A percentile compares a stretch with the other conserved stretches of the same genome.
Conservation (phyloP, 192 early-diverging fungal genomes). For the Diversispora epigaea region DNA sequence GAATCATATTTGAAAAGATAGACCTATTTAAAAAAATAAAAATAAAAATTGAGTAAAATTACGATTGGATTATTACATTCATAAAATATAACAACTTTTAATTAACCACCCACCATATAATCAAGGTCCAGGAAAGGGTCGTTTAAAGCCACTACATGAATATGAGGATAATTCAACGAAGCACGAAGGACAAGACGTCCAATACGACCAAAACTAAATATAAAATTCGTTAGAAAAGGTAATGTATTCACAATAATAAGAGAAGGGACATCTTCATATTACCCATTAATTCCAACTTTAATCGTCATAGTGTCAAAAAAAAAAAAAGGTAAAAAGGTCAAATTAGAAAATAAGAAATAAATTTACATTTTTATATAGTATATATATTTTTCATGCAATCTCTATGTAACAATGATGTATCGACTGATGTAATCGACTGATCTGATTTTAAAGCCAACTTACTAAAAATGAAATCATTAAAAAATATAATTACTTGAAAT, state of each 20-base stretch:
- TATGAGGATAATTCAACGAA: slow-evolving; percentile 66
- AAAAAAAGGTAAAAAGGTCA: neutral
- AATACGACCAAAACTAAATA: slow-evolving; percentile 88
- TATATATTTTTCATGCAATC: neutral
- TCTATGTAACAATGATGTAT: no score
- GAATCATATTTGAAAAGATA: slow-evolving; percentile 99
- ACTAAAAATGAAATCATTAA: no score
- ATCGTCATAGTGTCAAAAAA: slow-evolving; percentile 28
- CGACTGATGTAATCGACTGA: no score
- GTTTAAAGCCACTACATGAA: slow-evolving; percentile 89
- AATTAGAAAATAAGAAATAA: neutral
- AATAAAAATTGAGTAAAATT: slow-evolving; percentile 25
- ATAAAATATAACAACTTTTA: neutral
- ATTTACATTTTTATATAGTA: neutral
- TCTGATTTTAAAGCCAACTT: no score
- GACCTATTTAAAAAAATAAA: slow-evolving; percentile 43
- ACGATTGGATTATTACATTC: neutral
- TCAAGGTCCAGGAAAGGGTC: slow-evolving; percentile 95
- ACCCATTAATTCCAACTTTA: slow-evolving; percentile 66
- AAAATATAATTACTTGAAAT: neutral
- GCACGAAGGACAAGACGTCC: slow-evolving; percentile 96
- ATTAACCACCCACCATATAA: slow-evolving; percentile 74
- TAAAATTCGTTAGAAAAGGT: neutral
- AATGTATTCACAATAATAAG: neutral
- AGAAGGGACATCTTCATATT: slow-evolving; percentile 11